Evolutionary conservation across 2,329 filamentous ascomycete species (phyloP), one percentile per base, ranked within the genome.

Genomic region (Paracorniculantispora psalliotae): DNA sequence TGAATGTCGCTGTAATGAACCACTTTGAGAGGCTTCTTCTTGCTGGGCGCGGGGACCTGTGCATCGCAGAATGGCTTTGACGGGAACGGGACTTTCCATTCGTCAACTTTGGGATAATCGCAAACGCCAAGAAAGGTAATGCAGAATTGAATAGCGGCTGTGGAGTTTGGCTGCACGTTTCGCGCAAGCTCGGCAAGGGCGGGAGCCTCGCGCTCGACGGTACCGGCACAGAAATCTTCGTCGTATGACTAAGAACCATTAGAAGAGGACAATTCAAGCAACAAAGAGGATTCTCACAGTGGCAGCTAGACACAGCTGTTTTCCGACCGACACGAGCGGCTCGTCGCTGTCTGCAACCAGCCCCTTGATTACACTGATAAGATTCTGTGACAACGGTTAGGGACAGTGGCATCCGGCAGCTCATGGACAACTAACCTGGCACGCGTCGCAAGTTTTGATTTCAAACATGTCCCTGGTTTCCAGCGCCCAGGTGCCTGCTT

Each of bases 1-100:
- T 86, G 83, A 46, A 84, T 82, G 63, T 86, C 83, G n/a, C 80
- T 83, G 67, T 81, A 81, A 64, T 86, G 83, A 23, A 85, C 80
- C 3, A 86, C 73, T 63, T 80, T 77, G 61, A 84, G 66, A 7
- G 81, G 78, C 5, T 71, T 65, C 66, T 76, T 68, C 3, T 76
- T 75, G 50, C 78, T 81, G 1, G 78, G 71, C 1, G 59, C 52
- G 19, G 77, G 74, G 13, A 28, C 23, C 17, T 77, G 73, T 13
- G 60, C 64, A 19, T 66, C 65, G 21, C 68, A 59, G 9, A 76
- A 72, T 60, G 78, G 77, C 12, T 73, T 65, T 4, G 73, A 72
- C 10, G 80, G 77, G 53, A 83, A 77, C 1, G 69, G 66, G 13
- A 83, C 71, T 15, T 70, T 69, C 66, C 77, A 77, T 1, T 73